Conservation (phyloP, 192 early-diverging fungal species). For the Coemansia sp. region DNA sequence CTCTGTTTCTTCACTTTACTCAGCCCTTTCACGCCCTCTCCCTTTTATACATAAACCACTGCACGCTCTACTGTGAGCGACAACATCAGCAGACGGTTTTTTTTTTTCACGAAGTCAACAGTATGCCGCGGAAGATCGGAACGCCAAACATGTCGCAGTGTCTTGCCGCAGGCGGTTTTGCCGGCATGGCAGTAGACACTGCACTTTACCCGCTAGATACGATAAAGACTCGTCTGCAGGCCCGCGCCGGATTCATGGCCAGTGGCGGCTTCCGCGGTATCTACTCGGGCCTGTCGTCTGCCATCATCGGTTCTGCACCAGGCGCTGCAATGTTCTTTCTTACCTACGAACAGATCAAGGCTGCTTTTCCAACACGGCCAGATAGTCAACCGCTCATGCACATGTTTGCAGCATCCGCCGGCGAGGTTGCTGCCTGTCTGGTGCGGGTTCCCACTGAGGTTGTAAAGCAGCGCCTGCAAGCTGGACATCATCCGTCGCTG, state of each 20-base stretch:
- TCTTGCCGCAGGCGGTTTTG: constrained; percentile 76
- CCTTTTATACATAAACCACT: background rate
- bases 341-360: constrained; percentile 83
- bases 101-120: background rate
- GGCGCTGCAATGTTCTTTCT: constrained; percentile 87
- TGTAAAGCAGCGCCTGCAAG: constrained; percentile 94
- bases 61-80: background rate
- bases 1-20: too few relatives aligned
- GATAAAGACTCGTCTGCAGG: constrained; percentile 93
- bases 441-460: constrained; percentile 95
- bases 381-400: constrained; percentile 63
- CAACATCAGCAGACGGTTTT: background rate
- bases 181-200: constrained; percentile 92
- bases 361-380: constrained; percentile 7
- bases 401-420: constrained; percentile 85
- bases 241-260: constrained; percentile 74
- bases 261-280: constrained; percentile 88
- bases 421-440: constrained; percentile 89
- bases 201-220: constrained; percentile 94
- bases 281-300: constrained; percentile 86
- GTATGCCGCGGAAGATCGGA: constrained; percentile 23
- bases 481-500: constrained; percentile 70
- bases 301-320: constrained; percentile 92
- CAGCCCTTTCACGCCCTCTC: too few relatives aligned
- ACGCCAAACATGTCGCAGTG: constrained; percentile 55